Percentiles rank a stretch among this genome's conserved stretches.
Conservation (phyloP, 2,329 filamentous ascomycete species). For the Xylaria sp. region DNA sequence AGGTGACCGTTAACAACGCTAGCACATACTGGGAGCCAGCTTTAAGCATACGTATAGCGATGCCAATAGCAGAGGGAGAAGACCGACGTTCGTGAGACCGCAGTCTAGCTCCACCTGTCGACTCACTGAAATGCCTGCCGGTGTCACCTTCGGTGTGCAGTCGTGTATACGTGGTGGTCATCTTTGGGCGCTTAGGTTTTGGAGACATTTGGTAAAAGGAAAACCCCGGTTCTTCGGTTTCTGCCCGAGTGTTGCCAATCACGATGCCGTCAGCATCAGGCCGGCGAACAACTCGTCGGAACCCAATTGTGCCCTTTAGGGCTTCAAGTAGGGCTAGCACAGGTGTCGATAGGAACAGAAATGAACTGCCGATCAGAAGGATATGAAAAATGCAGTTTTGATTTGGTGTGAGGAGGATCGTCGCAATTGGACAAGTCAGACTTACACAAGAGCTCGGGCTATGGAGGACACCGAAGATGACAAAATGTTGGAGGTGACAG, state of each 20-base stretch:
- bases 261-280: constrained; percentile 22
- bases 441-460: constrained; percentile 20
- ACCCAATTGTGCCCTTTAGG: constrained; percentile 22
- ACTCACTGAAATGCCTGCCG: constrained; percentile 29
- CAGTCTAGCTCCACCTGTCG: constrained; percentile 20
- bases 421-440: constrained; percentile 26
- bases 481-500: constrained; percentile 23
- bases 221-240: constrained; percentile 2
- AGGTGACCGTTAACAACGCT: constrained; percentile 19
- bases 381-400: constrained; percentile 19
- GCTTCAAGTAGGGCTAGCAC: constrained; percentile 33
- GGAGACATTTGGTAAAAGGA: constrained; percentile 1
- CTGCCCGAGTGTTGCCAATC: constrained; percentile 7
- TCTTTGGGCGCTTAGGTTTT: constrained; percentile 12
- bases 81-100: constrained; percentile 4
- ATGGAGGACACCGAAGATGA: constrained; percentile 17
- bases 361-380: constrained; percentile 1
- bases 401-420: constrained; percentile 16
- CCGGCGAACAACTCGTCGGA: constrained; percentile 5
- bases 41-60: constrained; percentile 17
- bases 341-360: constrained; percentile 28
- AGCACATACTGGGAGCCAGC: constrained; percentile 16
- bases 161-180: constrained; percentile 8
- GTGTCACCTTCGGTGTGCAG: constrained; percentile 32
- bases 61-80: constrained; percentile 8